phyloP scores from a whole-genome alignment of 148 eudicot species.

The Cornus suecica region DNA sequence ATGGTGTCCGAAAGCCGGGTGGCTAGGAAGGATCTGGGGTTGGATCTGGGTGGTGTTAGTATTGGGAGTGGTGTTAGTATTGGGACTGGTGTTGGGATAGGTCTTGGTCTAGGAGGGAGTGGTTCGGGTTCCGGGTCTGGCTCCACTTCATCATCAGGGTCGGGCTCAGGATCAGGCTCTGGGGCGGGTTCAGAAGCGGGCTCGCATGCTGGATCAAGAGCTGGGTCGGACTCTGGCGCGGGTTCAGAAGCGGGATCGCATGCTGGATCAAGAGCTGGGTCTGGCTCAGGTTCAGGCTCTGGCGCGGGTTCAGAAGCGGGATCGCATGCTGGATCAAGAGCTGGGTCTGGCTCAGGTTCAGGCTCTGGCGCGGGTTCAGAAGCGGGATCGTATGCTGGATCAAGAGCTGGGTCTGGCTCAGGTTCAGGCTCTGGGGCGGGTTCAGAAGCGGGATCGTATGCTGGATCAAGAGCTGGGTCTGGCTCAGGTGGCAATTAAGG shows the following conservation, averaged over 20 bases:
- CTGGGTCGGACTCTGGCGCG: too few relatives aligned
- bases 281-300: conserved; percentile 34
- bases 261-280: too few relatives aligned
- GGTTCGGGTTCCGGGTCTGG: conserved; percentile 21
- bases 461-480: conserved; percentile 55
- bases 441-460: conserved; percentile 54
- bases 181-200: conserved; percentile 41
- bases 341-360: too few relatives aligned
- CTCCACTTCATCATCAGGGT: too few relatives aligned
- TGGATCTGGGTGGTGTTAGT: conserved; percentile 23
- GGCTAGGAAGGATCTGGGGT: conserved; percentile 27
- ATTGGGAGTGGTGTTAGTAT: too few relatives aligned
- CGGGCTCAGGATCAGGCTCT: conserved; percentile 39
- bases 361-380: too few relatives aligned
- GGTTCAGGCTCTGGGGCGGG: conserved; percentile 32
- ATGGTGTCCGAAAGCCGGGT: conserved; percentile 19
- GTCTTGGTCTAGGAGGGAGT: conserved; percentile 22
- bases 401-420: too few relatives aligned
- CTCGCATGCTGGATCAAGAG: too few relatives aligned
- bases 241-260: too few relatives aligned
- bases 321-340: too few relatives aligned
- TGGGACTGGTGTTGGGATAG: conserved; percentile 22
- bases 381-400: too few relatives aligned
- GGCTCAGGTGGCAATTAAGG: conserved; percentile 17
- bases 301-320: too few relatives aligned